These are phyloP conservation scores for Chaetomiaceae sp. DNA, from an alignment of 2,329 filamentous ascomycete genomes.

Conservation along the genomic window DNA sequence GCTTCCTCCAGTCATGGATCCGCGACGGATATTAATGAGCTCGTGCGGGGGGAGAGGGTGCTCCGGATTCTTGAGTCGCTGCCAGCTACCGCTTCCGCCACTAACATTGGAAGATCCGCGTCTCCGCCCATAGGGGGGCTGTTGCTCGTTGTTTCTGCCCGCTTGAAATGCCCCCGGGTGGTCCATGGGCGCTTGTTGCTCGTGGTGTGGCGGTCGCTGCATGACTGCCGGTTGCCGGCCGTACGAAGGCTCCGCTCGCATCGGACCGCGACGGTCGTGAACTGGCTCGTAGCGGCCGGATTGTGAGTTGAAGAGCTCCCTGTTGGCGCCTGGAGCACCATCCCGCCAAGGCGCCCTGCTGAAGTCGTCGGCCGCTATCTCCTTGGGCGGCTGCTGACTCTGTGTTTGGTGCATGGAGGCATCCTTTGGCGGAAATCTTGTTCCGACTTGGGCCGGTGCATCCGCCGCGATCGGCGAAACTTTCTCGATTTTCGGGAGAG, in stretches of 20 bases:
- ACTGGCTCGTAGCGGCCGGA: conserved; percentile 91
- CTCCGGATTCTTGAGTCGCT: conserved; percentile 50
- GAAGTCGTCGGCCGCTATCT: conserved; percentile 93
- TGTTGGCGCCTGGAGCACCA: conserved; percentile 54
- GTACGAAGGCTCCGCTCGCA: conserved; percentile 56
- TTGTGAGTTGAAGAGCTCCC: conserved; percentile 91
- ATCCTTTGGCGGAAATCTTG: conserved; percentile 53
- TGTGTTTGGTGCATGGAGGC: conserved; percentile 51
- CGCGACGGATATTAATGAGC: conserved; percentile 41
- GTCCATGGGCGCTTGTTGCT: conserved; percentile 65
- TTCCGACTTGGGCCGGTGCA: conserved; percentile 32
- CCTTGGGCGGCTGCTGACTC: conserved; percentile 59
- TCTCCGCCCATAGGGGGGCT: conserved; percentile 66
- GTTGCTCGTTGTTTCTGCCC: conserved; percentile 60
- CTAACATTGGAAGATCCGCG: conserved; percentile 90
- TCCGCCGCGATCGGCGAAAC: conserved; percentile 66
- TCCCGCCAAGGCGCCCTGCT: conserved; percentile 80
- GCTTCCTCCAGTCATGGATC: conserved; percentile 46
- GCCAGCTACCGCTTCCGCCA: conserved; percentile 70
- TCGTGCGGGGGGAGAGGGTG: conserved; percentile 41
- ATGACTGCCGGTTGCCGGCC: conserved; percentile 72
- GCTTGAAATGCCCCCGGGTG: conserved; percentile 85
- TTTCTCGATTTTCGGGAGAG: conserved; percentile 79
- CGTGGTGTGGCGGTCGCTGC: conserved; percentile 64
- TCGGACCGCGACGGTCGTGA: conserved; percentile 67